These are phyloP conservation scores for Erigeron canadensis DNA, from an alignment of 129 eudicot genomes.

Conservation along the genomic window DNA sequence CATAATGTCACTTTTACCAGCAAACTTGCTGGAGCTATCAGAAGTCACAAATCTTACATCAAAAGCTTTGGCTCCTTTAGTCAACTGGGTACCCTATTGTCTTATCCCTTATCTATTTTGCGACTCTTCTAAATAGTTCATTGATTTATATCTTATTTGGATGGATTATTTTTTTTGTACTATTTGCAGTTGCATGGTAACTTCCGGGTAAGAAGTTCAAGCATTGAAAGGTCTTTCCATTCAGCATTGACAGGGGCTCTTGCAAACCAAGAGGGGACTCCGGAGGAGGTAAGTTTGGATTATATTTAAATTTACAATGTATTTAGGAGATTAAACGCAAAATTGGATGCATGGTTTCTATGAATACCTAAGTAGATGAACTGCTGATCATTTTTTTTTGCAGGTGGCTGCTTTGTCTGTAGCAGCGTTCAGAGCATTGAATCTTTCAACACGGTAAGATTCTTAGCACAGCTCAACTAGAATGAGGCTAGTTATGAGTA, in stretches of 20 bases:
- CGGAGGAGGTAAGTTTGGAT: conserved; percentile 63
- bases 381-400: conserved; percentile 21
- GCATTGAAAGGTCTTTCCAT: conserved; percentile 46
- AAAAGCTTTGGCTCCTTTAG: conserved; percentile 62
- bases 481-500: background rate
- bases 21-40: conserved; percentile 55
- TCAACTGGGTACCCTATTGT: conserved; percentile 66
- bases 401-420: conserved; percentile 95
- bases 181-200: conserved; percentile 60
- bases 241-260: conserved; percentile 63
- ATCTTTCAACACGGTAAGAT: conserved; percentile 70
- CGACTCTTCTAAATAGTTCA: background rate
- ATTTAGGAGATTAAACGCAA: conserved; percentile 1
- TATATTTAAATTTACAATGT: background rate
- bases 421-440: conserved; percentile 79
- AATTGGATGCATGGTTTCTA: background rate
- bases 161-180: conserved; percentile 4
- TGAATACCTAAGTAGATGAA: background rate
- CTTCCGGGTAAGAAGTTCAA: conserved; percentile 53
- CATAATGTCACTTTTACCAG: conserved; percentile 73
- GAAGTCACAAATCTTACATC: conserved; percentile 57
- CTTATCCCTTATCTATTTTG: conserved; percentile 16
- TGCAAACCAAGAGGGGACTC: conserved; percentile 76
- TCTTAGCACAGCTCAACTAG: background rate
- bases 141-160: conserved; percentile 6